Conservation (phyloP, 2,329 filamentous ascomycete genomes). For the Hyphodiscus sp. region DNA sequence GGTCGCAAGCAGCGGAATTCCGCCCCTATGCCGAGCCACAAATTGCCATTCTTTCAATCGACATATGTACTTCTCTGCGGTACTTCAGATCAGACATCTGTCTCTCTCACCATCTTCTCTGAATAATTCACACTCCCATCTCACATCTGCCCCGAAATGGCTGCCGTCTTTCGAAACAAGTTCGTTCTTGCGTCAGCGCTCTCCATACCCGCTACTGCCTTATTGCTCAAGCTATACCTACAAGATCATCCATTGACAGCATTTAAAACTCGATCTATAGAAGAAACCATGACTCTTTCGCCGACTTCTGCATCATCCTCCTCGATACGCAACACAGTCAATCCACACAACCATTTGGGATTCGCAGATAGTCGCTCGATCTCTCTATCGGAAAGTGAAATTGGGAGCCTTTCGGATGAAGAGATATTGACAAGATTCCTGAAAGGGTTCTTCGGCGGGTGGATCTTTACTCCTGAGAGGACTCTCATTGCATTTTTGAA, state of each 20-base stretch:
- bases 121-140: too few relatives aligned
- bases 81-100: background rate
- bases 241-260: background rate
- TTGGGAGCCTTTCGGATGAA: background rate
- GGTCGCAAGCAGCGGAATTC: background rate
- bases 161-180: background rate
- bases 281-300: background rate
- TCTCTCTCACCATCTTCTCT: background rate
- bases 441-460: slow-evolving; percentile 16
- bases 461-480: slow-evolving; percentile 12
- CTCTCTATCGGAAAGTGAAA: slow-evolving; percentile 1
- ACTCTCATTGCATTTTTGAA: background rate
- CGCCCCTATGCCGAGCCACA: too few relatives aligned
- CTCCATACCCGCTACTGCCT: background rate
- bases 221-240: slow-evolving; percentile 4
- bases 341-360: slow-evolving; percentile 3
- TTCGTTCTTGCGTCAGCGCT: background rate
- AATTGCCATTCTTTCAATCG: background rate
- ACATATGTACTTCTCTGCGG: background rate
- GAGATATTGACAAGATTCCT: slow-evolving; percentile 12
- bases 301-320: background rate
- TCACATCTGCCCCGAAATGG: background rate
- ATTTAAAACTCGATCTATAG: background rate
- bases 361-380: slow-evolving; percentile 4
- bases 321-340: slow-evolving; percentile 2